phyloP scores from a whole-genome alignment of 257 asterid species.

The Solanum lignicaule region DNA sequence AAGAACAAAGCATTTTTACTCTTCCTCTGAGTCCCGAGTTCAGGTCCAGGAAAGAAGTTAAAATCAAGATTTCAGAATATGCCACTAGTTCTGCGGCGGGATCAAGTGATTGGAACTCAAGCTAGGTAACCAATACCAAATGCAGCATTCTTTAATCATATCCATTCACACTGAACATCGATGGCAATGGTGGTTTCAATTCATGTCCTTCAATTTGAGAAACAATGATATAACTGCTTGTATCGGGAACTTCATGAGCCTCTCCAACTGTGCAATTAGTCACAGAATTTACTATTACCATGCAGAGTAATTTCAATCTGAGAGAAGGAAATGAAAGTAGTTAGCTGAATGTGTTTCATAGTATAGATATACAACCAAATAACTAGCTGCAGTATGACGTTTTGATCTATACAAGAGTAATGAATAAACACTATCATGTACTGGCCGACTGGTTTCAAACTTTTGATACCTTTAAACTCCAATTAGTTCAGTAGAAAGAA shows the following conservation, averaged over 20 bases:
- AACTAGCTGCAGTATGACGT: neutral
- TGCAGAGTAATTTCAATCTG: neutral
- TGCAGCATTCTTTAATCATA: neutral
- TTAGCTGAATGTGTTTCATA: neutral
- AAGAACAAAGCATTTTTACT: neutral
- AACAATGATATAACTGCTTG: neutral
- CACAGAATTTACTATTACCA: neutral
- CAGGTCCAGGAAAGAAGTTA: neutral
- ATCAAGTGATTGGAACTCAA: neutral
- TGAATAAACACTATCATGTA: neutral
- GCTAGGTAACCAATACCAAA: neutral
- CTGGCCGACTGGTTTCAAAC: neutral
- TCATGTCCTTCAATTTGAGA: neutral
- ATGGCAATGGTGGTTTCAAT: neutral
- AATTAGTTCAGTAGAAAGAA: neutral
- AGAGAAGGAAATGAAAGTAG: neutral
- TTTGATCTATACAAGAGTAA: neutral
- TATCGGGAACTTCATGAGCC: neutral
- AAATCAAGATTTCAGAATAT: neutral
- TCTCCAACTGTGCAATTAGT: neutral
- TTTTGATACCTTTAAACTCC: neutral
- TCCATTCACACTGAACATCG: neutral
- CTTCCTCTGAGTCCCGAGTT: neutral
- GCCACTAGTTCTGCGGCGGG: neutral
- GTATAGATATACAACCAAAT: neutral